Evolutionary conservation across 225 moss, liverwort and hornwort species (phyloP).

Genomic region (Lunularia cruciata): DNA sequence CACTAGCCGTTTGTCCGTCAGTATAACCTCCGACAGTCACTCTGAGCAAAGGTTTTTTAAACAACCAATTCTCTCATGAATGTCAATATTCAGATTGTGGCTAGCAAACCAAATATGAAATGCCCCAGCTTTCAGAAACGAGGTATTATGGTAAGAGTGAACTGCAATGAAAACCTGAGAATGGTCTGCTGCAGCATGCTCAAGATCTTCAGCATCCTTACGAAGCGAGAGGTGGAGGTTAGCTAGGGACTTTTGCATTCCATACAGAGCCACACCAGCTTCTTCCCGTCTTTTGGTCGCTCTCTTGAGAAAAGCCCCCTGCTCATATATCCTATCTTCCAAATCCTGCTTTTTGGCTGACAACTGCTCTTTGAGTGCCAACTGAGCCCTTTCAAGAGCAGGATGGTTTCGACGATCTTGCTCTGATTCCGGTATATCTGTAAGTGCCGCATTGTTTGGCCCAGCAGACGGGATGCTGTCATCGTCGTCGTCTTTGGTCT

Average conservation of each 20-base stretch:
- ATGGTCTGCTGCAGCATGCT: constrained; percentile 20
- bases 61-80: too few relatives aligned
- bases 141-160: neutral
- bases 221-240: constrained; percentile 40
- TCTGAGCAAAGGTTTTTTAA: too few relatives aligned
- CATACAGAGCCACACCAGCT: constrained; percentile 46
- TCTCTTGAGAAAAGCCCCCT: constrained; percentile 35
- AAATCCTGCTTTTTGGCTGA: constrained; percentile 41
- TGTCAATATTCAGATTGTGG: too few relatives aligned
- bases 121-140: too few relatives aligned
- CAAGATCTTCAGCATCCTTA: constrained; percentile 40
- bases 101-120: too few relatives aligned
- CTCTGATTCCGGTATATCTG: constrained; percentile 32
- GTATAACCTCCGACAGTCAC: too few relatives aligned
- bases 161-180: constrained; percentile 31
- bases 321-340: constrained; percentile 46
- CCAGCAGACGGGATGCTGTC: constrained; percentile 5
- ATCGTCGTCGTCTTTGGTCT: constrained; percentile 17
- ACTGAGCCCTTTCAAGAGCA: constrained; percentile 41
- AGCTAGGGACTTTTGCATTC: constrained; percentile 48
- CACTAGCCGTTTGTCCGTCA: neutral
- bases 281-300: constrained; percentile 44
- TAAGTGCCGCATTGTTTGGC: constrained; percentile 25
- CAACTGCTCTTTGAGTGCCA: constrained; percentile 41
- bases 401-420: constrained; percentile 41